A percentile compares a stretch with the other conserved stretches of the same genome.
These are phyloP conservation scores for Zopfochytrium polystomum DNA, from an alignment of 371 early-diverging fungal genomes.

Conservation along the genomic window DNA sequence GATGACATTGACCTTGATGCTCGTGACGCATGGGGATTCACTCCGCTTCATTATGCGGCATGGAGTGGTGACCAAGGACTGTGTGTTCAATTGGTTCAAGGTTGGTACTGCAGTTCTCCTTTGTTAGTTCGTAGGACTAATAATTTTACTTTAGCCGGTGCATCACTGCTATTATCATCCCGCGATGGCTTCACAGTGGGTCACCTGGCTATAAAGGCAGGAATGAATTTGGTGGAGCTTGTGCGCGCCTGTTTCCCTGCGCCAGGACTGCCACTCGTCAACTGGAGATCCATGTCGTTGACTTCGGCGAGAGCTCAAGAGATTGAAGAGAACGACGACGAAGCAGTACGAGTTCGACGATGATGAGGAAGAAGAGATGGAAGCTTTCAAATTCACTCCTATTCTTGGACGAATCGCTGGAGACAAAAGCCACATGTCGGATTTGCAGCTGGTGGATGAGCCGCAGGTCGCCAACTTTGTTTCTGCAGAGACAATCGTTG, in stretches of 20 bases:
- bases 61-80: constrained; percentile 40
- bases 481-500: too few relatives aligned
- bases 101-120: background rate
- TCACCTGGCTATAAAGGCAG: background rate
- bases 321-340: too few relatives aligned
- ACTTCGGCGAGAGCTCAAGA: too few relatives aligned
- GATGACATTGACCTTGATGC: constrained; percentile 36
- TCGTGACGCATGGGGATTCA: constrained; percentile 47
- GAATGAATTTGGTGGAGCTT: background rate
- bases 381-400: too few relatives aligned
- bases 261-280: too few relatives aligned
- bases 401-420: too few relatives aligned
- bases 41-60: constrained; percentile 52
- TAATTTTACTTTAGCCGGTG: constrained; percentile 12
- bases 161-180: constrained; percentile 15
- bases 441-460: too few relatives aligned
- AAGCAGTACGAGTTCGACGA: too few relatives aligned
- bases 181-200: background rate
- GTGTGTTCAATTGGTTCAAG: constrained; percentile 38
- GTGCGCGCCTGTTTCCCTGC: background rate
- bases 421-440: too few relatives aligned
- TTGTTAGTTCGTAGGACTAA: background rate
- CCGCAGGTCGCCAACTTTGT: too few relatives aligned
- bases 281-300: too few relatives aligned
- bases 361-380: too few relatives aligned